Base-by-base conservation (phyloP, 106 monocot species). In the Platanthera zijinensis region DNA sequence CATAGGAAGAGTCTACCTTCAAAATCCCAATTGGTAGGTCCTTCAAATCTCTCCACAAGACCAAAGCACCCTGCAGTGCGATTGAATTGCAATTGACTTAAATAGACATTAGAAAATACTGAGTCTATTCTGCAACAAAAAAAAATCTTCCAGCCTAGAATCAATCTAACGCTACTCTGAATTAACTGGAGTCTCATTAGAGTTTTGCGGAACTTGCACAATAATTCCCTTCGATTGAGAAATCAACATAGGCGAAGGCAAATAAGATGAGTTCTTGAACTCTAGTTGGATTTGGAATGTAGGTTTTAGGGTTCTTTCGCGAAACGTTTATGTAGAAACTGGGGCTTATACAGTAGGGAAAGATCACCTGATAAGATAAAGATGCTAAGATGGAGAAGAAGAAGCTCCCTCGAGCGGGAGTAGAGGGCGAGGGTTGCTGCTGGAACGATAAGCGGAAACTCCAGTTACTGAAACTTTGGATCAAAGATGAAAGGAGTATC, bases 1-100 rank as follows among this genome's bases (percentile, higher is more conserved):
- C 86, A 83, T 83, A 45, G 18, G 50, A 10, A 4, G 51, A 18
- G 14, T 5, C 30, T 52, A 1, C 32, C 25, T 32, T 66, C 66
- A 66, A 66, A 66, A 66, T 10, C 9, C 4, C 12, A 30, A 66
- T 66, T 66, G 66, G 12, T 66, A 13, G 66, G 66, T 66, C 11
- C 66, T 30, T 19, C 32, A 66, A 30, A 39, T 66, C 32, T 32
- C 66, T 30, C 66, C 66, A 66, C 66, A 66, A 66, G 12, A 12
- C 32, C 25, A 66, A 32, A 10, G 12, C 28, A 32, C 7, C 32
- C 32, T 66, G 32, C 66, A 66, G 32, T 5, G 12, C 2, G 11
- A 25, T 32, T 4, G 32, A 19, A 66, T 3, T 30, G 4, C 10
- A 66, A 66, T 66, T 30, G 32, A 66, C 66, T 10, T 3, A 11